Evolutionary conservation across 768 basidiomycete genomes (phyloP).

Genomic region (Suillus weaverae): DNA sequence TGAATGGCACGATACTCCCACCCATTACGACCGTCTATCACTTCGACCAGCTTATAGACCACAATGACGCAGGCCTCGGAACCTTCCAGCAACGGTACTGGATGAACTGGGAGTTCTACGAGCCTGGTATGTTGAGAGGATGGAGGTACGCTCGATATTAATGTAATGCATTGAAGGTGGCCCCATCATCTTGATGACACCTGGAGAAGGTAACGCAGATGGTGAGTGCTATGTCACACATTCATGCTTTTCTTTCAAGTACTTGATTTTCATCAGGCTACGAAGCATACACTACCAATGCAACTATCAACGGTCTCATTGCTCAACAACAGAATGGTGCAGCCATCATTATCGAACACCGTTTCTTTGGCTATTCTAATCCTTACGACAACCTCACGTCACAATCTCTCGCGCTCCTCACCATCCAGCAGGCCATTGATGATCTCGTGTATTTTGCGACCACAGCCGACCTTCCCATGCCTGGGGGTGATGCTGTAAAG

Average conservation of each 20-base stretch:
- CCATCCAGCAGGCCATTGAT: constrained; percentile 73
- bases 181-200: constrained; percentile 42
- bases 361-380: constrained; percentile 77
- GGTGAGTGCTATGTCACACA: constrained; percentile 18
- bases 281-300: constrained; percentile 61
- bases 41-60: constrained; percentile 41
- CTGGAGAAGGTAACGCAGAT: constrained; percentile 62
- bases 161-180: constrained; percentile 16
- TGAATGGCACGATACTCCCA: constrained; percentile 28
- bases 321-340: constrained; percentile 67
- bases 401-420: constrained; percentile 57
- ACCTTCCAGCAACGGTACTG: constrained; percentile 81
- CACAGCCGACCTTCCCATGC: constrained; percentile 66
- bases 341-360: constrained; percentile 65
- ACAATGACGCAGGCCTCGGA: constrained; percentile 56
- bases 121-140: constrained; percentile 37
- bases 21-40: constrained; percentile 28
- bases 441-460: constrained; percentile 71
- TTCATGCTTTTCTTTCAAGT: background rate
- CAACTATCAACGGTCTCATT: constrained; percentile 61
- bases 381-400: constrained; percentile 60
- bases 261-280: constrained; percentile 22
- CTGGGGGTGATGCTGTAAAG: constrained; percentile 59
- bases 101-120: constrained; percentile 67
- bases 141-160: background rate